These are phyloP conservation scores for Aotearoamyces nothofagi DNA, from an alignment of 2,329 filamentous ascomycete genomes.

Conservation along the genomic window DNA sequence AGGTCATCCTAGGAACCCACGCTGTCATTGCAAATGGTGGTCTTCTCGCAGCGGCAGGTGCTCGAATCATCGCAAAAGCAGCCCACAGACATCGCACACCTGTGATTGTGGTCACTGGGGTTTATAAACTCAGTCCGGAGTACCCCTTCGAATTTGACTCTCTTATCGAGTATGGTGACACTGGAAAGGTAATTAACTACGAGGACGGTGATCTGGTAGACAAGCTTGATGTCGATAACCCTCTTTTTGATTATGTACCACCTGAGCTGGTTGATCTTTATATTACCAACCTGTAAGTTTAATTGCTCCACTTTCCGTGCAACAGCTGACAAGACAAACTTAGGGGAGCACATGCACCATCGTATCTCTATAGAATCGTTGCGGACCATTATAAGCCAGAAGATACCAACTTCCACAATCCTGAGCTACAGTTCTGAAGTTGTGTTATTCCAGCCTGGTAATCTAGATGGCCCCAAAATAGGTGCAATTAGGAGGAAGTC, in stretches of 20 bases:
- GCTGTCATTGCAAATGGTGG: constrained; percentile 81
- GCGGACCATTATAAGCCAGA: constrained; percentile 63
- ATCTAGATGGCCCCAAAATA: too few relatives aligned
- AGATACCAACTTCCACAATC: constrained; percentile 45
- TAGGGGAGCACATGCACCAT: constrained; percentile 52
- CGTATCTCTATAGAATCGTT: constrained; percentile 59
- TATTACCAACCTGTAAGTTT: constrained; percentile 66
- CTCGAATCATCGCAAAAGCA: constrained; percentile 67
- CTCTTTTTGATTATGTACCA: constrained; percentile 69
- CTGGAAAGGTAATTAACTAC: constrained; percentile 61
- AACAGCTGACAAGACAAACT: constrained; percentile 15
- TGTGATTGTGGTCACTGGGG: constrained; percentile 76
- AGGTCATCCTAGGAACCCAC: constrained; percentile 81
- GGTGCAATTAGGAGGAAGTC: too few relatives aligned
- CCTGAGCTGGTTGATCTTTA: constrained; percentile 65
- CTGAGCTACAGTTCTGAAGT: constrained; percentile 15
- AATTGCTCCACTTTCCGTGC: constrained; percentile 16
- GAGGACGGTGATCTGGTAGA: constrained; percentile 68
- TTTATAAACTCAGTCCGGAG: constrained; percentile 88
- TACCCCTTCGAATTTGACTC: constrained; percentile 72
- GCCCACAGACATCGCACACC: constrained; percentile 71
- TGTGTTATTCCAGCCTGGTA: too few relatives aligned
- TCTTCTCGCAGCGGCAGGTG: constrained; percentile 72
- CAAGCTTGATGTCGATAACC: constrained; percentile 62
- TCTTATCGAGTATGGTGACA: constrained; percentile 75